phyloP scores from a whole-genome alignment of 2,329 filamentous ascomycete species.

The Aspergillus hiratsukae region DNA sequence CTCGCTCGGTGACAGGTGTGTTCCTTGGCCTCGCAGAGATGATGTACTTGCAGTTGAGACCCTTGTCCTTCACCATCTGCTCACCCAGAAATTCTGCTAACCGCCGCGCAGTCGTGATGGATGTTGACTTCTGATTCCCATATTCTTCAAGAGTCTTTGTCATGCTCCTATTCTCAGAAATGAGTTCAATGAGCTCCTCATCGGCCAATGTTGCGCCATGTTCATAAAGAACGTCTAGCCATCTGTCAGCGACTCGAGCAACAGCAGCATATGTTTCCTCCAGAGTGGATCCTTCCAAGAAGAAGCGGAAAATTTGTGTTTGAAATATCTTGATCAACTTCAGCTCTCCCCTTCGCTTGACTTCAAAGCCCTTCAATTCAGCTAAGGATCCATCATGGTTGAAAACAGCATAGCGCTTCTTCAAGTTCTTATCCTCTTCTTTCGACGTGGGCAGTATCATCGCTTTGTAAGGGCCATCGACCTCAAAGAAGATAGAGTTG shows the following conservation, averaged over 20 bases:
- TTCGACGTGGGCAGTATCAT: conserved; percentile 98
- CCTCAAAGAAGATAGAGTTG: conserved; percentile 99
- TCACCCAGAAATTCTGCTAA: conserved; percentile 94
- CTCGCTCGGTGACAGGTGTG: conserved; percentile 89
- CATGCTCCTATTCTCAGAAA: conserved; percentile 99
- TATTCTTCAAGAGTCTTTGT: conserved; percentile 96
- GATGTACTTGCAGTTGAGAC: conserved; percentile 98
- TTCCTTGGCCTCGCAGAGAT: conserved; percentile 83
- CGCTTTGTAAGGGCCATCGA: conserved; percentile 93
- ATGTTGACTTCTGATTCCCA: conserved; percentile 90
- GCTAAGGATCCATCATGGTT: conserved; percentile 95
- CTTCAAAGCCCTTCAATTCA: conserved; percentile 94
- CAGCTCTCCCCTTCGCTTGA: conserved; percentile 94
- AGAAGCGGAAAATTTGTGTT: conserved; percentile 99
- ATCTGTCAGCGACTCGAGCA: conserved; percentile 90
- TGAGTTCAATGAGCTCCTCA: conserved; percentile 97
- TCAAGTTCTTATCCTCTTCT: conserved; percentile 98
- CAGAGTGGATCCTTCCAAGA: conserved; percentile 83
- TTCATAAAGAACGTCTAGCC: conserved; percentile 90
- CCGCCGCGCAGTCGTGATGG: conserved; percentile 95
- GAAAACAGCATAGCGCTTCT: conserved; percentile 98
- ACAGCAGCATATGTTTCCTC: conserved; percentile 87
- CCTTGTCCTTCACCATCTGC: conserved; percentile 99
- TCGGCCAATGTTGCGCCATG: conserved; percentile 87
- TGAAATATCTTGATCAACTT: conserved; percentile 99